Evolutionary conservation across 1,284 basidiomycete genomes (phyloP).

Genomic region (Leccinum pachyderme): DNA sequence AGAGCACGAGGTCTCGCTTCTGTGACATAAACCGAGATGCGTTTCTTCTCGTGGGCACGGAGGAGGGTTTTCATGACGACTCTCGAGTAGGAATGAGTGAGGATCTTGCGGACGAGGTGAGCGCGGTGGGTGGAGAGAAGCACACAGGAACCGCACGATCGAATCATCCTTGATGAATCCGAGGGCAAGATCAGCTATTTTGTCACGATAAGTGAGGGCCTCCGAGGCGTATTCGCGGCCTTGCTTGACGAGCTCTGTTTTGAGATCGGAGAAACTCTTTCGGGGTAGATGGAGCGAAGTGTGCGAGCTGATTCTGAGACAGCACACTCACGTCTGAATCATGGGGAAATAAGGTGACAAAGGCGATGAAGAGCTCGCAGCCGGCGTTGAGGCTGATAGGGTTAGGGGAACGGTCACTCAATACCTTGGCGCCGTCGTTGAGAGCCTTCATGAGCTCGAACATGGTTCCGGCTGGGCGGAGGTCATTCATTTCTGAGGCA

Average conservation of each 20-base stretch:
- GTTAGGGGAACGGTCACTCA: conserved; percentile 69
- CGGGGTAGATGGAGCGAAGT: conserved; percentile 8
- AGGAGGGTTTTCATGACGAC: conserved; percentile 95
- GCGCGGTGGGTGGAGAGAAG: conserved; percentile 11
- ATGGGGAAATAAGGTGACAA: conserved; percentile 84
- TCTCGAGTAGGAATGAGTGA: conserved; percentile 94
- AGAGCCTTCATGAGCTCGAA: conserved; percentile 86
- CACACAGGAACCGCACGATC: conserved; percentile 52
- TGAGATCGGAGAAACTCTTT: conserved; percentile 80
- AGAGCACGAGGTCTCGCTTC: conserved; percentile 87
- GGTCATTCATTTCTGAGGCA: conserved; percentile 10
- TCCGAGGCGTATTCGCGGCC: conserved; percentile 75
- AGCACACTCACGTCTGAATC: conserved; percentile 64
- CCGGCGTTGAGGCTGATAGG: conserved; percentile 88
- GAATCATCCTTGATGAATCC: conserved; percentile 95
- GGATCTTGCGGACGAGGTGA: conserved; percentile 57
- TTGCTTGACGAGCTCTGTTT: conserved; percentile 75
- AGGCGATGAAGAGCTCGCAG: conserved; percentile 86
- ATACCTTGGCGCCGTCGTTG: conserved; percentile 66
- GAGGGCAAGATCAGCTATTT: conserved; percentile 87
- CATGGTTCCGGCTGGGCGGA: conserved; percentile 72
- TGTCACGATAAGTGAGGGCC: conserved; percentile 84
- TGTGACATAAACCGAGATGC: conserved; percentile 97
- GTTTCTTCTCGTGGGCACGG: conserved; percentile 84
- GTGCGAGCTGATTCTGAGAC: conserved; percentile 10